Evolutionary conservation across 2,329 filamentous ascomycete genomes (phyloP).

Genomic region (Colletotrichum euphorbiae): DNA sequence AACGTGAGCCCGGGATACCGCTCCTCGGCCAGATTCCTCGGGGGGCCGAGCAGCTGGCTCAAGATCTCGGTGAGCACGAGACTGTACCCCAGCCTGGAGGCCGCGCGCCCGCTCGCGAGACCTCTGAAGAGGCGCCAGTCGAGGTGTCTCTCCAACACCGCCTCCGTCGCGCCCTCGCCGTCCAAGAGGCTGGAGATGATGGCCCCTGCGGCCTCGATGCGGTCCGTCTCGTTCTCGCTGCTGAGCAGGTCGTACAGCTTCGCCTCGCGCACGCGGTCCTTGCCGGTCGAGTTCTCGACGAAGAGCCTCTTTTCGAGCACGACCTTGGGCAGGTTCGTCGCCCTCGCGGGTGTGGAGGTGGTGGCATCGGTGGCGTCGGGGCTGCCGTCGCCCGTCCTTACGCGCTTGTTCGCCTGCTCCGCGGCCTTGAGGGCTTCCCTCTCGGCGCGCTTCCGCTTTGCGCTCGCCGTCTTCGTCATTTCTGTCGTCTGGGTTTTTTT

Average conservation of each 20-base stretch:
- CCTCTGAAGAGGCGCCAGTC: slow-evolving; percentile 83
- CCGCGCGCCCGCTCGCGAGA: slow-evolving; percentile 89
- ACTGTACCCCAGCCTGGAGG: slow-evolving; percentile 88
- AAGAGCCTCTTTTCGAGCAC: slow-evolving; percentile 57
- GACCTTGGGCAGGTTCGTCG: slow-evolving; percentile 42
- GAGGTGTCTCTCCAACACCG: slow-evolving; percentile 68
- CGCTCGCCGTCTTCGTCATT: slow-evolving; percentile 41
- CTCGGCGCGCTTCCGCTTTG: slow-evolving; percentile 42
- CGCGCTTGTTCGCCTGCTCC: slow-evolving; percentile 38
- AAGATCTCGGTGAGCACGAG: slow-evolving; percentile 87
- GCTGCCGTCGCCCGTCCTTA: slow-evolving; percentile 45
- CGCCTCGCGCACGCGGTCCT: slow-evolving; percentile 69
- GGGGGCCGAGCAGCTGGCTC: slow-evolving; percentile 72
- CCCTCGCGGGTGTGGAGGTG: slow-evolving; percentile 16
- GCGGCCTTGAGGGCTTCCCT: slow-evolving; percentile 40
- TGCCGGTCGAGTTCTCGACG: slow-evolving; percentile 61
- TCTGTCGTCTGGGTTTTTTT: neutral
- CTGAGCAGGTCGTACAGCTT: slow-evolving; percentile 71
- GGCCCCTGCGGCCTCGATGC: slow-evolving; percentile 68
- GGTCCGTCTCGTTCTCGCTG: slow-evolving; percentile 67
- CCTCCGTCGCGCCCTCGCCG: slow-evolving; percentile 61
- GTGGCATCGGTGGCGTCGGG: slow-evolving; percentile 9
- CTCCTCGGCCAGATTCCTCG: slow-evolving; percentile 52
- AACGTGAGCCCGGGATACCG: slow-evolving; percentile 68
- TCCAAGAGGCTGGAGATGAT: slow-evolving; percentile 68